A percentile compares a stretch with the other conserved stretches of the same genome.
These are phyloP conservation scores for Polytrichum formosum DNA, from an alignment of 225 moss, liverwort and hornwort species.

Conservation along the genomic window DNA sequence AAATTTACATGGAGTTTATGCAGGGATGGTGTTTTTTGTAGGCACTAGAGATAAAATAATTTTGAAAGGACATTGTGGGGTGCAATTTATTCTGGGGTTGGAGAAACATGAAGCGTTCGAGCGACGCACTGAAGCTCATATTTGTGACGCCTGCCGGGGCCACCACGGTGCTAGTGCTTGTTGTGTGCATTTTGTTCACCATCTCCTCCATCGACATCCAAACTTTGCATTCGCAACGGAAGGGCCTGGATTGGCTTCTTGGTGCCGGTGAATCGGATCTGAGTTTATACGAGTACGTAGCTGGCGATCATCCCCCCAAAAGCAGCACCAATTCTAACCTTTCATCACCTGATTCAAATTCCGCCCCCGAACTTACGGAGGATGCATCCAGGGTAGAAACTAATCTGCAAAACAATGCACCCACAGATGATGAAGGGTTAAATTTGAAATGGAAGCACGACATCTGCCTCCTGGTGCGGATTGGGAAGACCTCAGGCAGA, in stretches of 20 bases:
- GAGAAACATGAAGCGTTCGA: slow-evolving; percentile 17
- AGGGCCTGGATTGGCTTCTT: slow-evolving; percentile 17
- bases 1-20: too few relatives aligned
- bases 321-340: not conserved
- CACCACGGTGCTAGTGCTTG: slow-evolving; percentile 6
- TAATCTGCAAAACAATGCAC: not conserved
- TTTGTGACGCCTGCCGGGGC: slow-evolving; percentile 15
- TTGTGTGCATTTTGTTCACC: slow-evolving; percentile 16
- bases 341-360: not conserved
- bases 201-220: slow-evolving; percentile 20
- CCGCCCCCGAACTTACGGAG: not conserved
- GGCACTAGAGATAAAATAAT: too few relatives aligned
- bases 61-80: too few relatives aligned
- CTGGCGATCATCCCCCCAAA: not conserved
- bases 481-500: slow-evolving; percentile 7
- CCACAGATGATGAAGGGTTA: not conserved
- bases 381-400: too few relatives aligned
- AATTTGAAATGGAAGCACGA: slow-evolving; percentile 15
- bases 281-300: not conserved
- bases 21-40: too few relatives aligned
- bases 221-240: slow-evolving; percentile 10
- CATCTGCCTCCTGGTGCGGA: slow-evolving; percentile 30
- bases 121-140: slow-evolving; percentile 3
- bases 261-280: slow-evolving; percentile 7
- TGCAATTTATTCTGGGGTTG: too few relatives aligned